Percentiles rank a stretch among this genome's conserved stretches.
Conservation (phyloP, 805 yeast species). For the Suhomyces xylopsoci region DNA sequence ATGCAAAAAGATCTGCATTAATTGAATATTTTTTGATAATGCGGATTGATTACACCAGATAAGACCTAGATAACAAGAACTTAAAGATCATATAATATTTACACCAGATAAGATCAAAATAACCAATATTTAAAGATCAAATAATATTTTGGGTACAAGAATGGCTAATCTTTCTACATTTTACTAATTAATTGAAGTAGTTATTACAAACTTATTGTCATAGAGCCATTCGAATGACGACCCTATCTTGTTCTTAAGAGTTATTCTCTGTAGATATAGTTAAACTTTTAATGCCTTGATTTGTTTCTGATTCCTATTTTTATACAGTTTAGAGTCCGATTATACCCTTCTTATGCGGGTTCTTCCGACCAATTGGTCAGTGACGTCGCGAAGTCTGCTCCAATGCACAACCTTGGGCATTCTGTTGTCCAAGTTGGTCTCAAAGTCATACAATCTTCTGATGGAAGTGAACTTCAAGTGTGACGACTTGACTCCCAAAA, state of each 20-base stretch:
- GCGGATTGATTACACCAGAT: too few species aligned
- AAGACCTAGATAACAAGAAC: too few species aligned
- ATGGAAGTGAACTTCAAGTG: conserved; percentile 73
- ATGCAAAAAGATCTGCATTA: too few species aligned
- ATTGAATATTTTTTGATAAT: too few species aligned
- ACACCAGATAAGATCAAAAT: too few species aligned
- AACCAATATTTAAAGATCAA: too few species aligned
- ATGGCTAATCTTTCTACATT: too few species aligned
- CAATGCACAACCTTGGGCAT: conserved; percentile 89
- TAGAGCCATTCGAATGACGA: neutral
- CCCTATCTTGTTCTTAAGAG: neutral
- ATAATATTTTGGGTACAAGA: too few species aligned
- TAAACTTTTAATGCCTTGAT: neutral
- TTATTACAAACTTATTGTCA: too few species aligned
- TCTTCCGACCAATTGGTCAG: conserved; percentile 83
- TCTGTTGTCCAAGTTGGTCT: conserved; percentile 76
- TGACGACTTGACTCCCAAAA: conserved; percentile 59
- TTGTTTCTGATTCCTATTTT: neutral
- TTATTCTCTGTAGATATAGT: neutral
- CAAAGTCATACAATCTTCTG: conserved; percentile 76
- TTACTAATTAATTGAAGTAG: too few species aligned
- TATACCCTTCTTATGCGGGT: conserved; percentile 14
- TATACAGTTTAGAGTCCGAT: neutral
- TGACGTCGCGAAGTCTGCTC: conserved; percentile 69
- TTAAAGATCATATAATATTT: too few species aligned